A percentile compares a stretch with the other conserved stretches of the same genome.
Evolutionary conservation across 768 basidiomycete genomes (phyloP).

Genomic region (Crassisporium funariophilum): DNA sequence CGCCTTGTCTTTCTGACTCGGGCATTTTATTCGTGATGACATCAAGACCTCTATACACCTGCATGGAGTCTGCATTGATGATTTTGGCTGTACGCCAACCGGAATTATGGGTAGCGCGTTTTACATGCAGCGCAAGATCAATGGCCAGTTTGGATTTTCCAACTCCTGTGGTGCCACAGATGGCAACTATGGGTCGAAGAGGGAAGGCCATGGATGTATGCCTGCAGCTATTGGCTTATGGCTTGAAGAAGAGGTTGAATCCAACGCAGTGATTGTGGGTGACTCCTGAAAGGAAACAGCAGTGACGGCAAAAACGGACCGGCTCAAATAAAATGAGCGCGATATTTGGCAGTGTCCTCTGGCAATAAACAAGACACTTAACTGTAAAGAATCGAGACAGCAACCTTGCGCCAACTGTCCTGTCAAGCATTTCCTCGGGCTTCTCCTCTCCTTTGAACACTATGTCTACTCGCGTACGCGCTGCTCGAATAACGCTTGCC

Average conservation of each 20-base stretch:
- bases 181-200: constrained; percentile 70
- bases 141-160: constrained; percentile 94
- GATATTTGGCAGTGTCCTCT: no score
- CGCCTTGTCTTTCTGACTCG: constrained; percentile 67
- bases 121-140: constrained; percentile 72
- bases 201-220: constrained; percentile 33
- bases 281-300: no score
- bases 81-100: constrained; percentile 69
- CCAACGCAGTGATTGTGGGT: no score
- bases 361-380: no score
- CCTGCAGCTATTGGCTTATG: constrained; percentile 7
- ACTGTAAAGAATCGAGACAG: no score
- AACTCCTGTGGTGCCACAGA: constrained; percentile 94
- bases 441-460: no score
- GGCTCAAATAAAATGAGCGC: no score
- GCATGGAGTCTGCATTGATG: constrained; percentile 98
- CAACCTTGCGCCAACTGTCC: no score
- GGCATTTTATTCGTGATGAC: constrained; percentile 95
- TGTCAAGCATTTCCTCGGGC: no score
- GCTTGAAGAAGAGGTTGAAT: constrained; percentile 1
- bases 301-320: no score
- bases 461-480: constrained; percentile 42
- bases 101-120: constrained; percentile 33
- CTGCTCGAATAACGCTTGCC: constrained; percentile 58
- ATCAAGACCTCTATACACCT: constrained; percentile 90